Evolutionary conservation across 2,329 filamentous ascomycete species (phyloP).

Genomic region (Colletotrichum chlorophyti): DNA sequence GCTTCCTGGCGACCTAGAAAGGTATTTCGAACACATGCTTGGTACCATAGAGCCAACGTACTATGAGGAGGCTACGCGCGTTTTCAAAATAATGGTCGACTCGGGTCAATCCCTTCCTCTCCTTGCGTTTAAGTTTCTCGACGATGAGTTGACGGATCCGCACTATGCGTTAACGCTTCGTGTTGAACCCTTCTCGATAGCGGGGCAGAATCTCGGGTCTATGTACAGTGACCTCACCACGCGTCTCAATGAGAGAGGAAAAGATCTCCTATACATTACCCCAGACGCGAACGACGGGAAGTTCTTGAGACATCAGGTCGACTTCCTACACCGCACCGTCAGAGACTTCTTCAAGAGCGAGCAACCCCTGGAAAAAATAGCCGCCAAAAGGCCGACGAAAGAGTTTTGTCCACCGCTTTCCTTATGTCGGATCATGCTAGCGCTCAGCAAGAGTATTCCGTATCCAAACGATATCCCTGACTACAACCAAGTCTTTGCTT

Average conservation of each 20-base stretch:
- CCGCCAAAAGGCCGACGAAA: neutral
- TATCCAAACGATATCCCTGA: neutral
- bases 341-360: slow-evolving; percentile 7
- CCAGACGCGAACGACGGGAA: neutral
- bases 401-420: neutral
- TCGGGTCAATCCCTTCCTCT: neutral
- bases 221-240: neutral
- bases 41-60: neutral
- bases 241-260: neutral
- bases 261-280: neutral
- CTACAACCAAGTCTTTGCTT: neutral
- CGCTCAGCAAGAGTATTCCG: neutral
- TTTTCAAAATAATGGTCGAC: neutral
- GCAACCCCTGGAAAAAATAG: neutral
- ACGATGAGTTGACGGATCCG: neutral
- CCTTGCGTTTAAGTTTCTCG: neutral
- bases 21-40: slow-evolving; percentile 24
- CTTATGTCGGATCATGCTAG: neutral
- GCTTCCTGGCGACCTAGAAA: slow-evolving; percentile 21
- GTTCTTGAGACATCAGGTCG: neutral
- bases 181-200: neutral
- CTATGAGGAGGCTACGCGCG: neutral
- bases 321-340: slow-evolving; percentile 27
- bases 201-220: neutral
- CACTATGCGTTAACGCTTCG: neutral